These are phyloP conservation scores for Eleusine coracana DNA, from an alignment of 176 grass and related monocot species.

Conservation along the genomic window DNA sequence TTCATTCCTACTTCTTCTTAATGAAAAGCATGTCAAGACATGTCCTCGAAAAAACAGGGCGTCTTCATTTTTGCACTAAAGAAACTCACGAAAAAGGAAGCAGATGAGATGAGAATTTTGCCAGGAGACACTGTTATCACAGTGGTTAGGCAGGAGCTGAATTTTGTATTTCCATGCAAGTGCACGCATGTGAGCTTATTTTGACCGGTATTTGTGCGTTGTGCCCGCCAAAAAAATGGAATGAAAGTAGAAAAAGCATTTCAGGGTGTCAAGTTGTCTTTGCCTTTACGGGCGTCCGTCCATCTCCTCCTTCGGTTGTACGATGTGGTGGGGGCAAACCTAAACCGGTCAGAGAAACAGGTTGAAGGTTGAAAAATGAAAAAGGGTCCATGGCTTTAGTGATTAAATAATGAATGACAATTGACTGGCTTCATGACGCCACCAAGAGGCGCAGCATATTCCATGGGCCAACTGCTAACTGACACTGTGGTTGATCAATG, in stretches of 20 bases:
- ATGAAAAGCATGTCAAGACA: no score
- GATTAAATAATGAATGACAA: background rate
- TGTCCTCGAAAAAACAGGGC: no score
- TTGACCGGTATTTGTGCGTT: background rate
- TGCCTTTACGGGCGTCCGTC: background rate
- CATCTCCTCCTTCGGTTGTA: background rate
- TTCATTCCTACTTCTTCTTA: no score
- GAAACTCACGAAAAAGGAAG: background rate
- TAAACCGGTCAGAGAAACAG: slow-evolving; percentile 1
- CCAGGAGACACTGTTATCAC: background rate
- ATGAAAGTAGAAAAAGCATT: background rate
- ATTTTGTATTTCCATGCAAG: background rate
- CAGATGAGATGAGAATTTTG: background rate
- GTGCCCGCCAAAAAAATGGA: background rate
- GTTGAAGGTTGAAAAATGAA: background rate
- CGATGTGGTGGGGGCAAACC: background rate
- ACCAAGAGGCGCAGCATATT: background rate
- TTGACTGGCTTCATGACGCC: background rate
- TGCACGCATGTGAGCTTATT: background rate
- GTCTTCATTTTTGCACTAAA: no score
- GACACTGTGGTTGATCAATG: background rate
- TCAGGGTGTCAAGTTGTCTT: background rate
- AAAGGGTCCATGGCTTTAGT: background rate
- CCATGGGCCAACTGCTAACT: background rate
- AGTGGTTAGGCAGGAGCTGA: background rate